Evolutionary conservation across 2,329 filamentous ascomycete genomes (phyloP), one percentile per base, ranked within the genome.

Genomic region (Curvularia lunata): DNA sequence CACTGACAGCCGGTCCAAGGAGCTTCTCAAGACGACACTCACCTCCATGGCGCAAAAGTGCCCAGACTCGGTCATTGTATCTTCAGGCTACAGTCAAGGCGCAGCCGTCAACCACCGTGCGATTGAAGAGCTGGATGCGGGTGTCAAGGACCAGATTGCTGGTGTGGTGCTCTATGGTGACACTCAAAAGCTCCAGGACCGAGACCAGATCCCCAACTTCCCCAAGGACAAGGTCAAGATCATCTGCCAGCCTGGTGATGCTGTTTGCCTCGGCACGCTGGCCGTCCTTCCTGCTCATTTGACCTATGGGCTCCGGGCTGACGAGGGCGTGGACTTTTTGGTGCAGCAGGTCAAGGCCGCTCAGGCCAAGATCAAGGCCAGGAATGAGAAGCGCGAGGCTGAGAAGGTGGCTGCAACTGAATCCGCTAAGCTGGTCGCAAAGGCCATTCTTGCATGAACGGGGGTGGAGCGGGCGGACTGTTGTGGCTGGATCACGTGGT

Each of bases 211-310:
- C n/a, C 61, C 74, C 5, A 65, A 69, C 27, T 81, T 79, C 62
- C 75, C 77, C n/a, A 64, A 72, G 47, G 72, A 71, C 1, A 79
- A 83, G 63, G 75, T 78, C 4, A 77, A 82, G 64, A 80, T 82
- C 19, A 79, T 81, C 37, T 86, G 84, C 58, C 78, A 82, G 28
- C 45, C 61, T 3, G 83, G 81, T 0, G 84, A 86, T 61, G 72
- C 80, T 9, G 83, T 86, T 5, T 86, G 84, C 57, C 52, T 69
- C 4, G 80, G 83, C 32, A 80, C 80, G 0, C 65, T 78, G 21
- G 73, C 59, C 0, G 65, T 77, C 13, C 40, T 67, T 42, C 66
- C 73, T 12, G 59, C 70, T 5, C 73, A 75, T 56, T 58, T 75
- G 56, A 72, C 70, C 5, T 75, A 75, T 52, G 71, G 72, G 4